A percentile compares a stretch with the other conserved stretches of the same genome.
Conservation (phyloP, 2,329 filamentous ascomycete species). For the Diaporthe caulivora region DNA sequence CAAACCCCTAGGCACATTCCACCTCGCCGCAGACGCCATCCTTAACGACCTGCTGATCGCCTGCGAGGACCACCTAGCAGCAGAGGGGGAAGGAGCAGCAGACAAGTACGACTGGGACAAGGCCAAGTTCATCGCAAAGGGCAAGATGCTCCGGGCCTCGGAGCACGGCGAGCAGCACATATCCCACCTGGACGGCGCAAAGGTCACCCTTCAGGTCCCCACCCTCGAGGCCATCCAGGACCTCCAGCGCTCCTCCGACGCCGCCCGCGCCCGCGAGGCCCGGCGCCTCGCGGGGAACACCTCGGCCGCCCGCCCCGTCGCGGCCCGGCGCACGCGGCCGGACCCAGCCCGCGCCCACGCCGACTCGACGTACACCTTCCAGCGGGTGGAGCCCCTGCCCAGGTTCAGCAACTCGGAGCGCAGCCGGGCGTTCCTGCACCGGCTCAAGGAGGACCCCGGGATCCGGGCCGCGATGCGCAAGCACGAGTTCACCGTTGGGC, state of each 20-base stretch:
- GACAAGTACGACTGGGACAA: conserved; percentile 42
- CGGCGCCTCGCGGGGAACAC: conserved; percentile 27
- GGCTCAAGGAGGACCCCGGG: conserved; percentile 84
- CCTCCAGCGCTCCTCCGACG: conserved; percentile 43
- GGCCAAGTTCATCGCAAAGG: conserved; percentile 45
- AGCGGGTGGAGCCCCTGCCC: conserved; percentile 78
- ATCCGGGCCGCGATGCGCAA: conserved; percentile 86
- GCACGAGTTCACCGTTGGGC: conserved; percentile 85
- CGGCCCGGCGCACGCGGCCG: conserved; percentile 42
- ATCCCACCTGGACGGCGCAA: conserved; percentile 42
- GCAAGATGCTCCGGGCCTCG: conserved; percentile 44
- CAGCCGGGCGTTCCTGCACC: conserved; percentile 78
- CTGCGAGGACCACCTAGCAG: conserved; percentile 41
- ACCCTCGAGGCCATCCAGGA: conserved; percentile 42
- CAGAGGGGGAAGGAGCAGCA: neutral
- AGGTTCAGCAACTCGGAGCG: conserved; percentile 83
- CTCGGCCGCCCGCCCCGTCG: conserved; percentile 10
- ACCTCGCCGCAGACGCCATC: conserved; percentile 39
- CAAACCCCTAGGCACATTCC: conserved; percentile 40
- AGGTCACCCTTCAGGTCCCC: conserved; percentile 49
- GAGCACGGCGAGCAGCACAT: conserved; percentile 44
- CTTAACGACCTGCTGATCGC: conserved; percentile 44
- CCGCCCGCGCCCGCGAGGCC: conserved; percentile 36
- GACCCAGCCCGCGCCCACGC: conserved; percentile 57
- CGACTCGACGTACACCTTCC: conserved; percentile 84